These are phyloP conservation scores for Juglanconis sp. DNA, from an alignment of 2,329 filamentous ascomycete species.

Conservation along the genomic window DNA sequence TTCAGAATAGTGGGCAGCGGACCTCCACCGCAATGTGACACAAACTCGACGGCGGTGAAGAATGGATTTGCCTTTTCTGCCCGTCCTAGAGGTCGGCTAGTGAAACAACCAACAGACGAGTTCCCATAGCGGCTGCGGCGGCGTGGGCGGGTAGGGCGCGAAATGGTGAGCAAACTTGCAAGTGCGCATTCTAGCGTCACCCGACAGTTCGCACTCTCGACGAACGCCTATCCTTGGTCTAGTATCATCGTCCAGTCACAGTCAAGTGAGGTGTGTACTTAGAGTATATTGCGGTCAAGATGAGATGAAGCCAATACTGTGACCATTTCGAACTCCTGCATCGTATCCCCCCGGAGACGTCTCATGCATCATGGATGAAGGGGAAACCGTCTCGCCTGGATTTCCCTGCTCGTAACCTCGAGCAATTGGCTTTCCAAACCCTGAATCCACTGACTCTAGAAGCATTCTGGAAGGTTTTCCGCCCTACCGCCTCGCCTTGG, in stretches of 20 bases:
- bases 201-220: no score
- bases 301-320: no score
- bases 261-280: no score
- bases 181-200: no score
- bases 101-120: no score
- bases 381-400: background rate
- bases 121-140: background rate
- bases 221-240: no score
- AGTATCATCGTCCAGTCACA: no score
- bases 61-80: background rate
- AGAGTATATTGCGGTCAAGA: background rate
- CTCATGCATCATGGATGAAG: background rate
- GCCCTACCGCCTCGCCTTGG: background rate
- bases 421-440: conserved; percentile 1
- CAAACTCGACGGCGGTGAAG: background rate
- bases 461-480: conserved; percentile 4
- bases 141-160: background rate
- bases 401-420: conserved; percentile 7
- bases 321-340: no score
- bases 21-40: background rate
- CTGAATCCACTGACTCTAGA: background rate
- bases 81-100: background rate
- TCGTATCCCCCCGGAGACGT: background rate
- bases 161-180: no score
- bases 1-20: background rate